Percentiles rank a stretch among this genome's conserved stretches.
phyloP scores from a whole-genome alignment of 2,329 filamentous ascomycete species.

The Cladosporium sp. region DNA sequence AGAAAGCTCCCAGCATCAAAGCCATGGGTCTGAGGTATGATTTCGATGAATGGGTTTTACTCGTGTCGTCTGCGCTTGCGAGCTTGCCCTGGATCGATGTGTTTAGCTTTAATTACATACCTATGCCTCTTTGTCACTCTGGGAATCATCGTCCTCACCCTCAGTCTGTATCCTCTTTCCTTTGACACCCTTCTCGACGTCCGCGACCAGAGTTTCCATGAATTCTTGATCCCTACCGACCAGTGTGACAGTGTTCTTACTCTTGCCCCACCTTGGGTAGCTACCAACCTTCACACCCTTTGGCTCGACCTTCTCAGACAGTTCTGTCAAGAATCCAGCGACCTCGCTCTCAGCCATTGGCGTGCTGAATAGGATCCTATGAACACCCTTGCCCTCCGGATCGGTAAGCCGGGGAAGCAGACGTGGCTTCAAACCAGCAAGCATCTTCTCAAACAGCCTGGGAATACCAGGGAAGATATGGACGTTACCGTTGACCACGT shows the following conservation, averaged over 20 bases:
- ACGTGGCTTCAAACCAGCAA: slow-evolving; percentile 70
- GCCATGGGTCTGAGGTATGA: not conserved
- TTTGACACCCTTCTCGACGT: slow-evolving; percentile 72
- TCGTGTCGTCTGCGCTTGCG: slow-evolving; percentile 1
- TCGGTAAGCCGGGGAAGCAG: slow-evolving; percentile 70
- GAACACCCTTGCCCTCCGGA: slow-evolving; percentile 75
- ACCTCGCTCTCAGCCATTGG: slow-evolving; percentile 82
- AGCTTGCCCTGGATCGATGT: not conserved
- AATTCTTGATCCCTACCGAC: slow-evolving; percentile 71
- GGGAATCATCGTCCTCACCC: slow-evolving; percentile 51
- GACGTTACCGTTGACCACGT: slow-evolving; percentile 85
- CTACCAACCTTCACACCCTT: slow-evolving; percentile 89
- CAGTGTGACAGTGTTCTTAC: slow-evolving; percentile 82
- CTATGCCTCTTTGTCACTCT: slow-evolving; percentile 36
- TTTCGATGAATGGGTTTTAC: not conserved
- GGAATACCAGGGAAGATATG: slow-evolving; percentile 92
- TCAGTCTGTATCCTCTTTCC: slow-evolving; percentile 68
- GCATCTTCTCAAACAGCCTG: slow-evolving; percentile 71
- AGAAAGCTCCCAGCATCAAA: not conserved
- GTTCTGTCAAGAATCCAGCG: slow-evolving; percentile 74
- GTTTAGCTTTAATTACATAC: slow-evolving; percentile 3
- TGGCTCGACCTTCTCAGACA: slow-evolving; percentile 68
- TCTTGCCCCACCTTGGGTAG: slow-evolving; percentile 89
- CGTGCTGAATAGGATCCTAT: slow-evolving; percentile 78
- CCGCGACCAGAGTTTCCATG: slow-evolving; percentile 71